Percentiles rank a stretch among this genome's conserved stretches.
Conservation (phyloP, 2,329 filamentous ascomycete species). For the Aspergillus vadensis region DNA sequence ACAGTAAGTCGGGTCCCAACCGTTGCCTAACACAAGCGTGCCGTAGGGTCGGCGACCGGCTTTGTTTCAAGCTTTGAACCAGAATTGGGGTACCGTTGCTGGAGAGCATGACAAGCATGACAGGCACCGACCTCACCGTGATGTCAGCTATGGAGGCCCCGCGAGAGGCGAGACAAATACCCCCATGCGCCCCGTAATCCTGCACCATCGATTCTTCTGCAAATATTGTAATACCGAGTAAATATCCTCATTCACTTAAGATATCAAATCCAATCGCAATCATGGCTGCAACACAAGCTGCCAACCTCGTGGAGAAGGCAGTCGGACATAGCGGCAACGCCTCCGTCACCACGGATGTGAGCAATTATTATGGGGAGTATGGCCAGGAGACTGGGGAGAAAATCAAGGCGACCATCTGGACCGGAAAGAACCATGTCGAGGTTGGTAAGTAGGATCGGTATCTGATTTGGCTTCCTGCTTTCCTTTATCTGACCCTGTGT, state of each 20-base stretch:
- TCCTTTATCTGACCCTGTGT: neutral
- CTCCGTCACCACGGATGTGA: slow-evolving; percentile 68
- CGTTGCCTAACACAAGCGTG: neutral
- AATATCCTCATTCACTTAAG: neutral
- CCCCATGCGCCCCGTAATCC: neutral
- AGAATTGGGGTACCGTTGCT: neutral
- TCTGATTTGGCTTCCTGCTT: neutral
- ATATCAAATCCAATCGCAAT: too few relatives aligned
- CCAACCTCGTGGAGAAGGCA: slow-evolving; percentile 65
- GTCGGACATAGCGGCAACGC: slow-evolving; percentile 69
- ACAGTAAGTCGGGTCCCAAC: neutral
- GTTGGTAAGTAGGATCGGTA: slow-evolving; percentile 50
- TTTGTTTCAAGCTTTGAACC: neutral
- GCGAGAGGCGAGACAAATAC: neutral
- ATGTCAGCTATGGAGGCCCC: slow-evolving; percentile 18
- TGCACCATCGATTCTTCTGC: neutral
- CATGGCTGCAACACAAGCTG: slow-evolving; percentile 67
- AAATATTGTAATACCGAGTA: neutral
- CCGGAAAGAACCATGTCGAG: slow-evolving; percentile 76
- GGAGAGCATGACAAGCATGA: neutral
- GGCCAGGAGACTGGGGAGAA: slow-evolving; percentile 57
- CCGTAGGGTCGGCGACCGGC: neutral
- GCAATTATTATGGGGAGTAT: slow-evolving; percentile 62
- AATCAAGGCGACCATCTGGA: slow-evolving; percentile 83
- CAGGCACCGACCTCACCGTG: slow-evolving; percentile 20